phyloP scores from a whole-genome alignment of 192 early-diverging fungal genomes.

The Gonapodya prolifera region DNA sequence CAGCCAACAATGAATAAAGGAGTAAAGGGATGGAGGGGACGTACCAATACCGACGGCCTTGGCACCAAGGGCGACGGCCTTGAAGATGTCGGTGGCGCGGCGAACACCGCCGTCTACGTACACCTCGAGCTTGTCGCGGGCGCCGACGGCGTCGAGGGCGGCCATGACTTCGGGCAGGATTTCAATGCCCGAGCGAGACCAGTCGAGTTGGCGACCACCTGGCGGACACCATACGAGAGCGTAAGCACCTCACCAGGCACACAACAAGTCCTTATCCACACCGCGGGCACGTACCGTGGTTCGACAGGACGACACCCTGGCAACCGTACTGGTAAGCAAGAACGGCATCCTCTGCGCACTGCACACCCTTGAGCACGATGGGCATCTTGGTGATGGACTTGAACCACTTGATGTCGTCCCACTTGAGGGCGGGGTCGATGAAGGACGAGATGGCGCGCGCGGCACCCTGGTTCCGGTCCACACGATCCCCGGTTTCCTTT shows the following conservation, averaged over 20 bases:
- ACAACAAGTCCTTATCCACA: neutral
- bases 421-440: constrained; percentile 74
- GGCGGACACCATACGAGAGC: neutral
- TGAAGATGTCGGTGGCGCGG: constrained; percentile 85
- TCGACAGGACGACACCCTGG: constrained; percentile 79
- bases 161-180: constrained; percentile 77
- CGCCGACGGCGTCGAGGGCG: constrained; percentile 22
- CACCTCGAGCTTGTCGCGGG: constrained; percentile 59
- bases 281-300: constrained; percentile 53
- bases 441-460: constrained; percentile 57
- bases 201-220: constrained; percentile 81
- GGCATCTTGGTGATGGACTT: constrained; percentile 69
- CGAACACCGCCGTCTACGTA: constrained; percentile 91
- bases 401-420: constrained; percentile 86
- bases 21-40: constrained; percentile 34
- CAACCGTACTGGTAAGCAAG: constrained; percentile 66
- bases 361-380: constrained; percentile 85
- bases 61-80: constrained; percentile 91
- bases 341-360: constrained; percentile 80
- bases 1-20: neutral
- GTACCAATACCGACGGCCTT: constrained; percentile 78
- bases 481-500: constrained; percentile 10
- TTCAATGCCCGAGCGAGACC: constrained; percentile 64
- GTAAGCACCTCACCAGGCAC: no score
- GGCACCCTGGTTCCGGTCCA: constrained; percentile 41